A percentile compares a stretch with the other conserved stretches of the same genome.
These are phyloP conservation scores for Dalbergia cochinchinensis DNA, from an alignment of 306 rosid species.

Conservation along the genomic window DNA sequence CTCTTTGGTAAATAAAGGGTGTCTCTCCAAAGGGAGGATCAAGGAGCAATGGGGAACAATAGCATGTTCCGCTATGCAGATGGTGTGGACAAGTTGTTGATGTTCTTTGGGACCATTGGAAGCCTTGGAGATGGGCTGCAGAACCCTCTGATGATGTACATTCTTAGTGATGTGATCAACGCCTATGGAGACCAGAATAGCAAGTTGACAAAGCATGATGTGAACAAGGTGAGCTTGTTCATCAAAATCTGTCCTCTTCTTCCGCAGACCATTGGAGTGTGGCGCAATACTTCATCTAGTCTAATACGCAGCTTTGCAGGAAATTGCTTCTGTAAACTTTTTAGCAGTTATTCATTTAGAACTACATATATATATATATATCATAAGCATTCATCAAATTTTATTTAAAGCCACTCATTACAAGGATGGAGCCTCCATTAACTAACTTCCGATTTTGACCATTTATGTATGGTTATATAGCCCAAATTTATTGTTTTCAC, in stretches of 20 bases:
- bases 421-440: too few species aligned
- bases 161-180: conserved; percentile 85
- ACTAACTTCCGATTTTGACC: too few species aligned
- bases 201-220: conserved; percentile 58
- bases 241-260: conserved; percentile 6
- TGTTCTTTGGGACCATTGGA: conserved; percentile 84
- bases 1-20: neutral
- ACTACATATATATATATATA: neutral
- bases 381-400: neutral
- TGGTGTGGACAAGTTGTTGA: conserved; percentile 69
- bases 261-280: neutral
- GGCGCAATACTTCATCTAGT: neutral
- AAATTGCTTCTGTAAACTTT: conserved; percentile 4
- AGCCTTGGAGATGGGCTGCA: conserved; percentile 90
- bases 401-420: neutral
- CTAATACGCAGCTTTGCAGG: neutral
- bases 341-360: neutral
- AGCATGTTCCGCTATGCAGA: conserved; percentile 83
- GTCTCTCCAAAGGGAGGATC: conserved; percentile 39
- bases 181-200: conserved; percentile 63
- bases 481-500: too few species aligned
- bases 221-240: conserved; percentile 68
- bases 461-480: too few species aligned
- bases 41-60: conserved; percentile 63
- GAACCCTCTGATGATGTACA: conserved; percentile 80